Conservation (phyloP, 192 early-diverging fungal genomes). For the Umbelopsis sp. region DNA sequence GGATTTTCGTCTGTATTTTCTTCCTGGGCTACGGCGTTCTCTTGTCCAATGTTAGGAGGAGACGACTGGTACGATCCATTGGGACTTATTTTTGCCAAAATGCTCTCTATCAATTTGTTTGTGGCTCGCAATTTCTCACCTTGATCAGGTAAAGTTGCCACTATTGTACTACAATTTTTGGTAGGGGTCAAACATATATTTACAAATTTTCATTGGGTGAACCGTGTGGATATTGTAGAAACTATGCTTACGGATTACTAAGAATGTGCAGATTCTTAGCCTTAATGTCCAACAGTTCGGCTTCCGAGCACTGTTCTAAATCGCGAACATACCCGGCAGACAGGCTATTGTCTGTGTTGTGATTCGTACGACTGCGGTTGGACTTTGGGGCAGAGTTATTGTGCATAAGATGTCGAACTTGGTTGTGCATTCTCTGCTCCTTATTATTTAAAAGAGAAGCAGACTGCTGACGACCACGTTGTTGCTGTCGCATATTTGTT, state of each 20-base stretch:
- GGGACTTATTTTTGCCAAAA: not conserved
- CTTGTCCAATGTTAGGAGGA: not conserved
- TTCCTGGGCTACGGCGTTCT: not conserved
- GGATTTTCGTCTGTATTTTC: not conserved
- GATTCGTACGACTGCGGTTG: slow-evolving; percentile 16
- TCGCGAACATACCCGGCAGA: slow-evolving; percentile 12
- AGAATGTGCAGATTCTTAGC: slow-evolving; percentile 1
- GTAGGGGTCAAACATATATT: not conserved
- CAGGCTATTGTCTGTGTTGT: not conserved
- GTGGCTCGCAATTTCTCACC: slow-evolving; percentile 27
- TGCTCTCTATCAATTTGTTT: slow-evolving; percentile 23
- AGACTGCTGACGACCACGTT: slow-evolving; percentile 5
- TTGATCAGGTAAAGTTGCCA: slow-evolving; percentile 31
- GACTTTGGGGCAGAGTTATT: slow-evolving; percentile 9
- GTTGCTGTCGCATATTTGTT: slow-evolving; percentile 5
- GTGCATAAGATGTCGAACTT: slow-evolving; percentile 16
- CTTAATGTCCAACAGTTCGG: slow-evolving; percentile 3
- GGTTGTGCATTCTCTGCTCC: slow-evolving; percentile 1
- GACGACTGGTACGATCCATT: not conserved
- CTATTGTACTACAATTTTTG: slow-evolving; percentile 18
- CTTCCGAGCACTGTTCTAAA: slow-evolving; percentile 9
- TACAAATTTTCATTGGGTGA: not conserved
- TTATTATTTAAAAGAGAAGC: slow-evolving; percentile 7
- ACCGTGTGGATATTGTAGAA: not conserved
- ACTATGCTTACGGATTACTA: not conserved